These are phyloP conservation scores for Serendipita vermifera DNA, from an alignment of 768 basidiomycete species.

Conservation along the genomic window DNA sequence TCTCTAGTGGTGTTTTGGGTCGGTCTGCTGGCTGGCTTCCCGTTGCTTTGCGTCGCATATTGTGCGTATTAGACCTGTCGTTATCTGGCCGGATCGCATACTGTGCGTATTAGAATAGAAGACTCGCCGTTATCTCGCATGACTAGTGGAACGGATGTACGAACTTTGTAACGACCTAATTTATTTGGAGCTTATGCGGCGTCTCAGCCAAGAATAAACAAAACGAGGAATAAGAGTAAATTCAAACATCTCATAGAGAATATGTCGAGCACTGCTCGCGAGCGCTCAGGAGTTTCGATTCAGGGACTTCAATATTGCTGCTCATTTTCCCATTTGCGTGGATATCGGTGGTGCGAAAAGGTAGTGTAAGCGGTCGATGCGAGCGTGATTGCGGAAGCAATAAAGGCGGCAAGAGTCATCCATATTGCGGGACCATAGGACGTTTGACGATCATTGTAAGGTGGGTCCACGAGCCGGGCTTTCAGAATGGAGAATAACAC, in stretches of 20 bases:
- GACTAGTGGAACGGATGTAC: no score
- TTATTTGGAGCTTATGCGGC: no score
- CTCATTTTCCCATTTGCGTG: background rate
- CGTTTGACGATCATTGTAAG: background rate
- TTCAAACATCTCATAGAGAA: no score
- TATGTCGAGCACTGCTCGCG: no score
- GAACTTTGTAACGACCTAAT: no score
- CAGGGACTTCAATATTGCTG: conserved; percentile 2
- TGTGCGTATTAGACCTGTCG: conserved; percentile 48
- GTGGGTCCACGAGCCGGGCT: background rate
- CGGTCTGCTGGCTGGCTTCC: conserved; percentile 58
- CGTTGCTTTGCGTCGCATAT: conserved; percentile 74
- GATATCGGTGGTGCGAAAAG: background rate
- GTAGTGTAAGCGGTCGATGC: background rate
- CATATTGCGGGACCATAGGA: background rate
- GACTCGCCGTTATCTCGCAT: no score
- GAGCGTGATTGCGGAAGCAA: background rate
- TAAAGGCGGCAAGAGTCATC: background rate
- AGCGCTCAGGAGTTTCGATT: no score
- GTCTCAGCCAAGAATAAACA: no score
- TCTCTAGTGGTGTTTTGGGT: conserved; percentile 70
- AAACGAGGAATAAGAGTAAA: no score
- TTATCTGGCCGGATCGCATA: no score
- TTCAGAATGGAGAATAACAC: conserved; percentile 7
- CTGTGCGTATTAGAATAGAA: no score